A percentile compares a stretch with the other conserved stretches of the same genome.
phyloP scores from a whole-genome alignment of 768 basidiomycete species.

The Tulasnella sp. region DNA sequence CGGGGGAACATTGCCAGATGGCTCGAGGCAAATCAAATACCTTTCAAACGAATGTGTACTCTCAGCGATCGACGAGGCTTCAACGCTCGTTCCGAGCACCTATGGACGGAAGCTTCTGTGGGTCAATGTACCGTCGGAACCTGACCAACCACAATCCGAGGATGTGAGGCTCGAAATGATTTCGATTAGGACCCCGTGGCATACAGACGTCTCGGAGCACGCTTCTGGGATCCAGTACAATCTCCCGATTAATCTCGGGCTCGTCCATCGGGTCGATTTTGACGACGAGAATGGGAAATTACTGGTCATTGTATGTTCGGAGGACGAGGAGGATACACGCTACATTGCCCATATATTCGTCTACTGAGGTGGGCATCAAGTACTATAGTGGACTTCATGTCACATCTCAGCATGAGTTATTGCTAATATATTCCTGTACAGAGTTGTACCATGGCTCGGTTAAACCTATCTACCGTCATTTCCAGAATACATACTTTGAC shows the following conservation, averaged over 20 bases:
- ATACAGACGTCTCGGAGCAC: not conserved
- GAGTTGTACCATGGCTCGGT: no score
- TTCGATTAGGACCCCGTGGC: not conserved
- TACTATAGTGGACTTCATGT: no score
- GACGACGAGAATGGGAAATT: not conserved
- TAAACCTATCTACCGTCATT: no score
- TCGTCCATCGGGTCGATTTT: not conserved
- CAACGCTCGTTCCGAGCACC: not conserved
- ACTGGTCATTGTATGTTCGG: not conserved
- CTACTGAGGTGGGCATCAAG: not conserved
- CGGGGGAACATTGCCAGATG: not conserved
- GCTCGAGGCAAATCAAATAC: not conserved
- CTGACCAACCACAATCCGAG: not conserved
- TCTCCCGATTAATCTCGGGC: not conserved
- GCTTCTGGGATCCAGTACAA: not conserved
- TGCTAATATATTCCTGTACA: no score
- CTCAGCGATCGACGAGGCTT: not conserved
- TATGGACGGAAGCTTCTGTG: not conserved
- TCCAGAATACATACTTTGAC: no score
- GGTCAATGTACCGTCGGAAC: not conserved
- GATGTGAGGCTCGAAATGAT: not conserved
- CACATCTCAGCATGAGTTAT: no score
- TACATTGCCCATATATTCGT: not conserved
- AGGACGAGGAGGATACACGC: not conserved
- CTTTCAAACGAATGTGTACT: not conserved